These are phyloP conservation scores for Aspergillus fischeri DNA, from an alignment of 2,329 filamentous ascomycete species.

Conservation along the genomic window DNA sequence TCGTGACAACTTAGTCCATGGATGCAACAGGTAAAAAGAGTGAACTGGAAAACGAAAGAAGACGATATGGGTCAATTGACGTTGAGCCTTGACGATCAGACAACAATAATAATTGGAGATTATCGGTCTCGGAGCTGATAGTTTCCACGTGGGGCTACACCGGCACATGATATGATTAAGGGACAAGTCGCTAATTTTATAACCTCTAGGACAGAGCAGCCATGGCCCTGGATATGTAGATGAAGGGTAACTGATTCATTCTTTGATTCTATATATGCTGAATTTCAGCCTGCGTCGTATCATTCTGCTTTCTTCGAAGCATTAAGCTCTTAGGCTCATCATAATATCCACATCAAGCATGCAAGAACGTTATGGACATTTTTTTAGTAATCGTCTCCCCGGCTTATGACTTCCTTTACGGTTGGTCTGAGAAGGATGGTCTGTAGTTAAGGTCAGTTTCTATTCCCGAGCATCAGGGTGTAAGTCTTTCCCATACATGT, in stretches of 20 bases:
- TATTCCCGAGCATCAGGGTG: background rate
- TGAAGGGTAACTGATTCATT: background rate
- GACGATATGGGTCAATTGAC: background rate
- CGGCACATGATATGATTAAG: slow-evolving; percentile 3
- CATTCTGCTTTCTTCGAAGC: background rate
- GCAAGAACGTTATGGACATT: background rate
- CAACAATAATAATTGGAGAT: background rate
- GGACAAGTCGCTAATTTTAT: background rate
- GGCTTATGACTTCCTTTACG: slow-evolving; percentile 82
- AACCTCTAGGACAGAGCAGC: background rate
- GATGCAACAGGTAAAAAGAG: slow-evolving; percentile 1
- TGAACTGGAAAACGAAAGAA: background rate
- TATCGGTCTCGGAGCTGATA: slow-evolving; percentile 21
- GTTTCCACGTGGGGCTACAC: slow-evolving; percentile 37
- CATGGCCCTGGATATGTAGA: background rate
- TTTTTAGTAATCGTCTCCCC: slow-evolving; percentile 74
- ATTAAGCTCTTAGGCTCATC: background rate
- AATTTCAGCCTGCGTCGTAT: background rate
- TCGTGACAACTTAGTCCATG: slow-evolving; percentile 18
- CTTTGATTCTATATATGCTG: background rate
- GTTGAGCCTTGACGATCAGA: background rate
- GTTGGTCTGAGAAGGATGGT: slow-evolving; percentile 73
- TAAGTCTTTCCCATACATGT: slow-evolving; percentile 62
- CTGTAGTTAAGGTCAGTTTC: slow-evolving; percentile 39
- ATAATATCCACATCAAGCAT: background rate